A percentile compares a stretch with the other conserved stretches of the same genome.
Evolutionary conservation across 106 monocot species (phyloP).

Genomic region (Acanthochlamys bracteata): DNA sequence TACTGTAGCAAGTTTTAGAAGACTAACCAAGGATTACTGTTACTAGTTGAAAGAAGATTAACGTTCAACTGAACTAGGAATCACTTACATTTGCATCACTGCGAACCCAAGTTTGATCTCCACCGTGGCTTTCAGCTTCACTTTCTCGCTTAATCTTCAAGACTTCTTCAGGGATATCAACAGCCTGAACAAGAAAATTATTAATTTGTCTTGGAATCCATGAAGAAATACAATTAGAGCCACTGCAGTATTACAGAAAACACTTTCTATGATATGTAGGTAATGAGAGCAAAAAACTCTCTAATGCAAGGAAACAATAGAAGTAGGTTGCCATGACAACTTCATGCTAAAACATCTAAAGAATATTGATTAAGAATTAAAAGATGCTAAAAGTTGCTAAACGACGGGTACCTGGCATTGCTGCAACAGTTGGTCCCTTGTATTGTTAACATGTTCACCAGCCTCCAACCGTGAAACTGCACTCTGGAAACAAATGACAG

Average conservation of each 20-base stretch:
- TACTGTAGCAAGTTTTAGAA: no score
- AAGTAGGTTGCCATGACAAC: no score
- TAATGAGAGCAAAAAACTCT: no score
- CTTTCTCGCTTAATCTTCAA: conserved; percentile 66
- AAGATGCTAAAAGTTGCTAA: neutral
- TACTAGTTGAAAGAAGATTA: no score
- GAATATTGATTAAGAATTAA: no score
- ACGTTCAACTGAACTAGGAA: neutral
- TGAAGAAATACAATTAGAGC: no score
- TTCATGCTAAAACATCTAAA: no score
- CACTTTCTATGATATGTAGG: no score
- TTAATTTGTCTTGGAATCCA: neutral
- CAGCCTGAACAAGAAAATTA: conserved; percentile 23
- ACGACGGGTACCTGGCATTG: neutral
- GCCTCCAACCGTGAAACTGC: neutral
- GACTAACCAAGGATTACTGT: no score
- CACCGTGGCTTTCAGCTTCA: conserved; percentile 55
- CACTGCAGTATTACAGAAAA: no score
- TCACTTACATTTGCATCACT: conserved; percentile 56
- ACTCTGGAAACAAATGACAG: neutral
- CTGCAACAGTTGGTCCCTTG: neutral
- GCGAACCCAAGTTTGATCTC: conserved; percentile 68
- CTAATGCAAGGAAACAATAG: no score
- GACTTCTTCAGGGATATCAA: conserved; percentile 48
- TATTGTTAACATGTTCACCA: neutral